A percentile compares a stretch with the other conserved stretches of the same genome.
Evolutionary conservation across 1,139 yeast species (phyloP).

Genomic region (Hansenula lynferdii): DNA sequence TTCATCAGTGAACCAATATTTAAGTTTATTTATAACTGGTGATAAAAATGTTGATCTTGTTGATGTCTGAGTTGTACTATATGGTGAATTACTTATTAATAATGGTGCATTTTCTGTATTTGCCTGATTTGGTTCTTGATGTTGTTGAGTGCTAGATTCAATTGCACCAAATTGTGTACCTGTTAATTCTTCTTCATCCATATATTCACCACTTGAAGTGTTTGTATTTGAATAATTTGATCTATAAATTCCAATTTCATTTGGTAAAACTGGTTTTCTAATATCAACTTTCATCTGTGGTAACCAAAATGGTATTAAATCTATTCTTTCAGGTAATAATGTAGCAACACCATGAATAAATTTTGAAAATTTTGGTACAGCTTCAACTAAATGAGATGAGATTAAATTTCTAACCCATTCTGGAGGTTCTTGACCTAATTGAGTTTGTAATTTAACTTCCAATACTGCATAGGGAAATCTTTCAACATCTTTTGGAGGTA

Average conservation of each 20-base stretch:
- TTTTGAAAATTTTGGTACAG: slow-evolving; percentile 96
- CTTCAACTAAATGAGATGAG: slow-evolving; percentile 90
- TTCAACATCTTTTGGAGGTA: slow-evolving; percentile 79
- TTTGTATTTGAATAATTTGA: slow-evolving; percentile 50
- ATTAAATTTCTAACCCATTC: slow-evolving; percentile 94
- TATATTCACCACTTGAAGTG: slow-evolving; percentile 27
- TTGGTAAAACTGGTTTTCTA: slow-evolving; percentile 75
- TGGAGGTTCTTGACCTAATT: slow-evolving; percentile 98
- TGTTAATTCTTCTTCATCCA: slow-evolving; percentile 46
- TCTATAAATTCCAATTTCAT: slow-evolving; percentile 57
- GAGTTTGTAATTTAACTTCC: slow-evolving; percentile 96
- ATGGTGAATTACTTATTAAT: slow-evolving; percentile 6
- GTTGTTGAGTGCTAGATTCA: slow-evolving; percentile 1
- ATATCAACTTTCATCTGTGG: slow-evolving; percentile 98
- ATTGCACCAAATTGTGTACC: slow-evolving; percentile 37
- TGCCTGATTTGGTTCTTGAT: slow-evolving; percentile 9
- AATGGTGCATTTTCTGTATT: slow-evolving; percentile 21
- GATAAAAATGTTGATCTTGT: slow-evolving; percentile 18
- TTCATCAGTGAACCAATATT: slow-evolving; percentile 56
- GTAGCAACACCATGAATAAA: slow-evolving; percentile 95
- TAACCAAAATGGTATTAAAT: slow-evolving; percentile 90
- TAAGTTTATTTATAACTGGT: slow-evolving; percentile 22
- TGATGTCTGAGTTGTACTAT: slow-evolving; percentile 30
- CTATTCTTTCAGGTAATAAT: slow-evolving; percentile 74
- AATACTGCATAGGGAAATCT: slow-evolving; percentile 96